Conservation (phyloP, 1,139 yeast species). For the Blastobotrys arbuscula region DNA sequence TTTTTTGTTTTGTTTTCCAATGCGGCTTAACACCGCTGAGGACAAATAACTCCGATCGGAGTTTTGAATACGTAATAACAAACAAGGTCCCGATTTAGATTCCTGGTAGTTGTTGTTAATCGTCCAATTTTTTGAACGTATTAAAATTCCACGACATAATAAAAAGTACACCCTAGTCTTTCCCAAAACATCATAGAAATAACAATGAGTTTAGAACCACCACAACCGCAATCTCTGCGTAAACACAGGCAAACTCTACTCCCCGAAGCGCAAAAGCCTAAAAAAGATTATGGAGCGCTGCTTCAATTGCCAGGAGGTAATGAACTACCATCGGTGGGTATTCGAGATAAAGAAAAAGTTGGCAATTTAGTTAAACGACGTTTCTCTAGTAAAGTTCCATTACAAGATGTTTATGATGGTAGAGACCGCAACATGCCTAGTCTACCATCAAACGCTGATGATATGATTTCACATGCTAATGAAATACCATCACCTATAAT, state of each 20-base stretch:
- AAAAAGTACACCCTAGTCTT: not conserved
- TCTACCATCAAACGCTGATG: constrained; percentile 25
- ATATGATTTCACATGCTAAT: constrained; percentile 24
- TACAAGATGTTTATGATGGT: constrained; percentile 4
- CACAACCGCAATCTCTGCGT: constrained; percentile 27
- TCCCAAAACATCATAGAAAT: not conserved
- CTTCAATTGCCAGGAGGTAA: constrained; percentile 19
- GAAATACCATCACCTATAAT: not conserved
- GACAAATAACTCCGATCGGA: too few relatives aligned
- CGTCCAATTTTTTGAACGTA: not conserved
- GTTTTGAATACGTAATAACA: too few relatives aligned
- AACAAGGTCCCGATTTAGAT: too few relatives aligned
- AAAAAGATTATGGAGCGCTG: constrained; percentile 20
- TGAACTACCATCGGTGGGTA: constrained; percentile 23
- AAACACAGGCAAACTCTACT: constrained; percentile 30
- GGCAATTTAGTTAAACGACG: constrained; percentile 28
- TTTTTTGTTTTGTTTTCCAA: not conserved
- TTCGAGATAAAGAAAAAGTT: constrained; percentile 24
- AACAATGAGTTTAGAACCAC: not conserved
- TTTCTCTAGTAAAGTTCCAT: constrained; percentile 21
- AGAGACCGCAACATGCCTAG: constrained; percentile 22
- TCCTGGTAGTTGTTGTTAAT: too few relatives aligned
- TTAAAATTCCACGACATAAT: not conserved
- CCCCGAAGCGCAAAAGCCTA: constrained; percentile 17
- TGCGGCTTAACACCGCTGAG: not conserved